A percentile compares a stretch with the other conserved stretches of the same genome.
Conservation (phyloP, 2,329 filamentous ascomycete species). For the Cladosporium sphaerospermum region DNA sequence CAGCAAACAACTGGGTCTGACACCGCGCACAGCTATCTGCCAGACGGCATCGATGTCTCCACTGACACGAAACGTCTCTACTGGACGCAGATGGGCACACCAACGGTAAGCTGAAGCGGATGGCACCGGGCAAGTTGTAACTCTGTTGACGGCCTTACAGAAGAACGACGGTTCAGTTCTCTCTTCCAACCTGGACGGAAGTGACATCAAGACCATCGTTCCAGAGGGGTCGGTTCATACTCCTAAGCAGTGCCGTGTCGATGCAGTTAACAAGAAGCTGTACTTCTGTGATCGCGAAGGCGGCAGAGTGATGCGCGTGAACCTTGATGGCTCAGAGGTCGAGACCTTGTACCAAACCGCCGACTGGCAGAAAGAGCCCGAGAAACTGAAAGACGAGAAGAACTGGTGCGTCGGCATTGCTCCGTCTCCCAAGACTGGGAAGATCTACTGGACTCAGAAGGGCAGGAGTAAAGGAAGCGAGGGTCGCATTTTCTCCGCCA, state of each 20-base stretch:
- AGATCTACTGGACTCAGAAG: slow-evolving; percentile 58
- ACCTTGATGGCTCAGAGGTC: slow-evolving; percentile 31
- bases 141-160: too few relatives aligned
- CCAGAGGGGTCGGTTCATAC: slow-evolving; percentile 44
- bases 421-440: slow-evolving; percentile 36
- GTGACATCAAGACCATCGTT: slow-evolving; percentile 39
- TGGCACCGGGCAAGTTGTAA: too few relatives aligned
- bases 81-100: slow-evolving; percentile 6
- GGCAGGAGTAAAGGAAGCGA: slow-evolving; percentile 45
- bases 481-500: slow-evolving; percentile 50
- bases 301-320: slow-evolving; percentile 31
- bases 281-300: slow-evolving; percentile 43
- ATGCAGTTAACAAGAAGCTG: slow-evolving; percentile 25
- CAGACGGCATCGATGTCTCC: slow-evolving; percentile 2
- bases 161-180: slow-evolving; percentile 16
- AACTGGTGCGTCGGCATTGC: slow-evolving; percentile 44
- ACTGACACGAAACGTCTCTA: background rate
- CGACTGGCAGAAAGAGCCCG: slow-evolving; percentile 31
- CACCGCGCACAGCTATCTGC: background rate
- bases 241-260: slow-evolving; percentile 37
- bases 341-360: slow-evolving; percentile 37
- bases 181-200: slow-evolving; percentile 43
- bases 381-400: background rate
- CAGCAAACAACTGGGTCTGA: too few relatives aligned
- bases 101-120: too few relatives aligned